Percentiles rank a stretch among this genome's conserved stretches.
phyloP scores from a whole-genome alignment of 2,329 filamentous ascomycete genomes.

The Juglanconis sp. region DNA sequence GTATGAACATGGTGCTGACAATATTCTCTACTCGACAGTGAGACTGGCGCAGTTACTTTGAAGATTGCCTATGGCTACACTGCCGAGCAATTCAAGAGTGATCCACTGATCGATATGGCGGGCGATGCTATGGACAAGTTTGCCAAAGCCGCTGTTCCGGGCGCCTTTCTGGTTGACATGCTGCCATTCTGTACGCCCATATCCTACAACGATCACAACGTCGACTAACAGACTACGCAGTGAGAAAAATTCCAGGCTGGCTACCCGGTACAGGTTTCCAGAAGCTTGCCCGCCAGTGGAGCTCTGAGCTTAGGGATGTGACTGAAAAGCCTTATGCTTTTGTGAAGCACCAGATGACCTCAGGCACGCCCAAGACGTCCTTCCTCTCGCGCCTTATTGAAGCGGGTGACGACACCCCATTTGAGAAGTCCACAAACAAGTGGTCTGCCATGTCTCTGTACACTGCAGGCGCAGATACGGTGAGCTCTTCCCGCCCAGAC shows the following conservation, averaged over 20 bases:
- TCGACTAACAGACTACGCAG: conserved; percentile 21
- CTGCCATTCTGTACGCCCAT: conserved; percentile 23
- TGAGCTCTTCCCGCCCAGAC: conserved; percentile 24
- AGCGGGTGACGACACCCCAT: neutral
- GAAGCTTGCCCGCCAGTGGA: conserved; percentile 27
- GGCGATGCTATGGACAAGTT: conserved; percentile 29
- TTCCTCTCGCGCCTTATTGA: conserved; percentile 26
- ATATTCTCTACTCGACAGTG: neutral
- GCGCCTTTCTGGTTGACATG: conserved; percentile 32
- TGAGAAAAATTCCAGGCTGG: conserved; percentile 28
- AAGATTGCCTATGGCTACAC: conserved; percentile 30
- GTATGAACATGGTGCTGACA: neutral
- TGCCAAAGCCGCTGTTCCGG: conserved; percentile 26
- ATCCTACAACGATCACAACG: neutral
- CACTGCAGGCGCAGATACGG: conserved; percentile 29
- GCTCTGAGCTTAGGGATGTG: neutral
- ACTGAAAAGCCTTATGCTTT: neutral
- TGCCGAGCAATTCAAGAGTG: conserved; percentile 26
- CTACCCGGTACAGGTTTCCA: conserved; percentile 31
- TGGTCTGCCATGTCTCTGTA: conserved; percentile 21
- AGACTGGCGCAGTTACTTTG: conserved; percentile 7
- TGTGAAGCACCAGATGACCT: conserved; percentile 27
- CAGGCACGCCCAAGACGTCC: conserved; percentile 19
- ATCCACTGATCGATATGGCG: conserved; percentile 29
- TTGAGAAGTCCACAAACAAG: conserved; percentile 18